These are phyloP conservation scores for Emergomyces pasteurianus DNA, from an alignment of 2,329 filamentous ascomycete species.

Conservation along the genomic window DNA sequence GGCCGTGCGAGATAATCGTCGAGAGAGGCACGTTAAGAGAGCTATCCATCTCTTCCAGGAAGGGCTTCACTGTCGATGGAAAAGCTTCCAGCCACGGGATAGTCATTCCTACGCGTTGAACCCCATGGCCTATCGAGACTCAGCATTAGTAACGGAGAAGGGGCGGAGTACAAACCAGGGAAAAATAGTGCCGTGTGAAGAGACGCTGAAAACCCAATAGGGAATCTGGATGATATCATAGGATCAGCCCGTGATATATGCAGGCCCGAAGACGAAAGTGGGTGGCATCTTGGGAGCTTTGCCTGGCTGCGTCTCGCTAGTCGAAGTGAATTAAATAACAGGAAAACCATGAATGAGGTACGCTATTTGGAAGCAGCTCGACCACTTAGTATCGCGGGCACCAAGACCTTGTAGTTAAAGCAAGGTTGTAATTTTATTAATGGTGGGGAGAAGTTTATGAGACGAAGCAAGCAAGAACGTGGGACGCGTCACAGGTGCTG, in stretches of 20 bases:
- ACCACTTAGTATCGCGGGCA: not conserved
- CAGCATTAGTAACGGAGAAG: slow-evolving; percentile 5
- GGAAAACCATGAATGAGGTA: not conserved
- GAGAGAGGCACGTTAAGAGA: slow-evolving; percentile 64
- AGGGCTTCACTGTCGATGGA: slow-evolving; percentile 59
- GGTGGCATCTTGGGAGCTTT: not conserved
- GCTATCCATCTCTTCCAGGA: slow-evolving; percentile 76
- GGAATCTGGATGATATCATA: not conserved
- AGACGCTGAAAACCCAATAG: not conserved
- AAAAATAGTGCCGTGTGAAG: slow-evolving; percentile 38
- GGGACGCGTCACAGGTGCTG: not conserved
- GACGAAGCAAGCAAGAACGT: not conserved
- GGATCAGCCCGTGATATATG: not conserved
- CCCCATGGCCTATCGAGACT: slow-evolving; percentile 59
- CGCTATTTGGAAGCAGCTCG: not conserved
- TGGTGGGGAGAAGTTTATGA: not conserved
- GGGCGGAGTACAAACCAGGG: slow-evolving; percentile 24
- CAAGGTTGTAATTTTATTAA: not conserved
- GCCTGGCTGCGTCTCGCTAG: not conserved
- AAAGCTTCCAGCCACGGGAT: slow-evolving; percentile 79
- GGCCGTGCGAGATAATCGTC: slow-evolving; percentile 64
- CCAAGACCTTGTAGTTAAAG: not conserved
- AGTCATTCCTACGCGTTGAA: slow-evolving; percentile 81
- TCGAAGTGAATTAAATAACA: not conserved
- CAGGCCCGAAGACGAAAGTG: not conserved